Percentiles rank a stretch among this genome's conserved stretches.
Conservation (phyloP, 2,329 filamentous ascomycete genomes). For the Macroventuria anomochaeta region DNA sequence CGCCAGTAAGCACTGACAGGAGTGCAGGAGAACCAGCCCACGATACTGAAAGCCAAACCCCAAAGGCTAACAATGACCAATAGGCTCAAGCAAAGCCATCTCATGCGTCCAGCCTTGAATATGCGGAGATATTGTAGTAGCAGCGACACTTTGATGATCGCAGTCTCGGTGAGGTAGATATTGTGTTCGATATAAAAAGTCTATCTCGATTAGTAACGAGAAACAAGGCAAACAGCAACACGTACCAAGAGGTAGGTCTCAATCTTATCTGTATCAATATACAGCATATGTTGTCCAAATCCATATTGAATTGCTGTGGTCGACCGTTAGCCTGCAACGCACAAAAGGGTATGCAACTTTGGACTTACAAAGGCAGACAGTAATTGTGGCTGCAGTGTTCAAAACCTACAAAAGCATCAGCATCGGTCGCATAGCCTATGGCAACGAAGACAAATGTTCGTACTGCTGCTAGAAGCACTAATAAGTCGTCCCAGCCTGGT, state of each 20-base stretch:
- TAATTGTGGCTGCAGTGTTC: constrained; percentile 35
- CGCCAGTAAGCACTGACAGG: constrained; percentile 38
- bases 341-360: too few relatives aligned
- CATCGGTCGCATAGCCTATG: background rate
- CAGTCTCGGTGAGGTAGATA: constrained; percentile 40
- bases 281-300: constrained; percentile 44
- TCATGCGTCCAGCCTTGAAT: constrained; percentile 41
- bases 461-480: constrained; percentile 41
- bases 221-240: background rate
- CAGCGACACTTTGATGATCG: constrained; percentile 46
- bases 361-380: constrained; percentile 35
- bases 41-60: constrained; percentile 38
- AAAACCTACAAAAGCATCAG: constrained; percentile 24
- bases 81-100: constrained; percentile 34
- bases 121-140: constrained; percentile 48
- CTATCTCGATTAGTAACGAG: constrained; percentile 14
- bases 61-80: constrained; percentile 36
- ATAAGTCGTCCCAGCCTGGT: constrained; percentile 46
- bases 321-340: constrained; percentile 11
- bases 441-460: background rate
- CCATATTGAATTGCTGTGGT: constrained; percentile 38
- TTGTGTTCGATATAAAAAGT: constrained; percentile 39
- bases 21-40: constrained; percentile 43
- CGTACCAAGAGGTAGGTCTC: constrained; percentile 27
- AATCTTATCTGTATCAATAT: constrained; percentile 21